phyloP scores from a whole-genome alignment of 768 basidiomycete genomes.

The Goffeauzyma gilvescens region DNA sequence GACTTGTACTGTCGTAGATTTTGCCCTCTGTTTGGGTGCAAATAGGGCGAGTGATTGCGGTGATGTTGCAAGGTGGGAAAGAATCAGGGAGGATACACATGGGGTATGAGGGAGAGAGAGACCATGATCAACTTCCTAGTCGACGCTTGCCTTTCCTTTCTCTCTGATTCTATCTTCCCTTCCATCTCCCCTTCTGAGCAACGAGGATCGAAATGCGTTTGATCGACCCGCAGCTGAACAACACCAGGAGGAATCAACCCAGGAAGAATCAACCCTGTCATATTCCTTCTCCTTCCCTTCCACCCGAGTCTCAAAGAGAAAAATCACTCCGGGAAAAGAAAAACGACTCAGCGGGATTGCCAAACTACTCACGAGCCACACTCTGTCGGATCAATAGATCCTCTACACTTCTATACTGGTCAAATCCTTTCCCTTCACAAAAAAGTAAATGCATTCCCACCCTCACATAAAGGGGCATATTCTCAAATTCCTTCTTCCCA shows the following conservation, averaged over 20 bases:
- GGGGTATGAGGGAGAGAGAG: not conserved
- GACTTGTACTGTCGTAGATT: constrained; percentile 25
- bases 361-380: constrained; percentile 22
- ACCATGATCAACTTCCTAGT: not conserved
- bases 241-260: too few relatives aligned
- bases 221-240: too few relatives aligned
- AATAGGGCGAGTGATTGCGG: too few relatives aligned
- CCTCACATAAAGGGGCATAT: constrained; percentile 44
- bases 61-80: too few relatives aligned
- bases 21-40: constrained; percentile 30
- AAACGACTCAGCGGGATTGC: not conserved
- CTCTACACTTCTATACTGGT: constrained; percentile 12
- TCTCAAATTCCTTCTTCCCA: constrained; percentile 45
- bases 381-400: constrained; percentile 23
- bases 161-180: too few relatives aligned
- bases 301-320: too few relatives aligned
- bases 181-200: too few relatives aligned
- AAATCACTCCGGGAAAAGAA: not conserved
- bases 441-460: constrained; percentile 53
- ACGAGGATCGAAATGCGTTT: too few relatives aligned
- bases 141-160: not conserved
- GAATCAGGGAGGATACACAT: too few relatives aligned
- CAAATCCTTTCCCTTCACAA: constrained; percentile 28
- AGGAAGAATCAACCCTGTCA: too few relatives aligned
- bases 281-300: too few relatives aligned